Evolutionary conservation across 352 stramenopile genomes (phyloP).

Genomic region (Phytophthora sp.): DNA sequence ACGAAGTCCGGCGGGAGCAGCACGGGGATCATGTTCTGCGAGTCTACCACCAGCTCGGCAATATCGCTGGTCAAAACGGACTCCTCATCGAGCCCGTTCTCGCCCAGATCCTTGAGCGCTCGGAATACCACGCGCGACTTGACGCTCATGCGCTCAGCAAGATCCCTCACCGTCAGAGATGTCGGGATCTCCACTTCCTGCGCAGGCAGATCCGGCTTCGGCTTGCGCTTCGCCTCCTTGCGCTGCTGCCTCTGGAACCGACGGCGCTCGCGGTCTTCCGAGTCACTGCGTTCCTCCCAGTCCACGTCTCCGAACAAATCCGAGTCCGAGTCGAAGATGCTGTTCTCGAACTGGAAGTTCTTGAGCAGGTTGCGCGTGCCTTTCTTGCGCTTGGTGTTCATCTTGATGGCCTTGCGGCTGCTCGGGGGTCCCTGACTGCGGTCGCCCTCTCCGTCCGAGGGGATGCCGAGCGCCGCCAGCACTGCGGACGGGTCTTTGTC

Average conservation of each 20-base stretch:
- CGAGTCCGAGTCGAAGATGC: slow-evolving; percentile 71
- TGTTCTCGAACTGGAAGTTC: slow-evolving; percentile 90
- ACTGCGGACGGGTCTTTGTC: slow-evolving; percentile 38
- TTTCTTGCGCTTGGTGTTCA: slow-evolving; percentile 78
- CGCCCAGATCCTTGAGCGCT: slow-evolving; percentile 68
- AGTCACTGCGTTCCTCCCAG: slow-evolving; percentile 61
- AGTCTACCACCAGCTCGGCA: slow-evolving; percentile 83
- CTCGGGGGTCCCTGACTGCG: not conserved
- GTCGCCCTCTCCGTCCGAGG: slow-evolving; percentile 23
- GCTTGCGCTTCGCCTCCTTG: slow-evolving; percentile 54
- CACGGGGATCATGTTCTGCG: slow-evolving; percentile 87
- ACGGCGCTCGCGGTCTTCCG: slow-evolving; percentile 66
- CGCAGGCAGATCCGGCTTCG: slow-evolving; percentile 44
- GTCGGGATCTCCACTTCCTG: slow-evolving; percentile 86
- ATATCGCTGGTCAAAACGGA: slow-evolving; percentile 76
- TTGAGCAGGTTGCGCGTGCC: slow-evolving; percentile 69
- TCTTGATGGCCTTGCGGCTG: slow-evolving; percentile 64
- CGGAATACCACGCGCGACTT: slow-evolving; percentile 75
- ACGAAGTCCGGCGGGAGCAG: slow-evolving; percentile 84
- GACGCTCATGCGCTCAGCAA: slow-evolving; percentile 82
- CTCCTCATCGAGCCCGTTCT: slow-evolving; percentile 73
- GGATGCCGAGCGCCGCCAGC: slow-evolving; percentile 39
- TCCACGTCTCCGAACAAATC: slow-evolving; percentile 82
- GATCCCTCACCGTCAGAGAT: slow-evolving; percentile 71
- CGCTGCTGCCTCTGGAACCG: slow-evolving; percentile 64